Evolutionary conservation across 129 eudicot genomes (phyloP).

Genomic region (Artemisia argyi): DNA sequence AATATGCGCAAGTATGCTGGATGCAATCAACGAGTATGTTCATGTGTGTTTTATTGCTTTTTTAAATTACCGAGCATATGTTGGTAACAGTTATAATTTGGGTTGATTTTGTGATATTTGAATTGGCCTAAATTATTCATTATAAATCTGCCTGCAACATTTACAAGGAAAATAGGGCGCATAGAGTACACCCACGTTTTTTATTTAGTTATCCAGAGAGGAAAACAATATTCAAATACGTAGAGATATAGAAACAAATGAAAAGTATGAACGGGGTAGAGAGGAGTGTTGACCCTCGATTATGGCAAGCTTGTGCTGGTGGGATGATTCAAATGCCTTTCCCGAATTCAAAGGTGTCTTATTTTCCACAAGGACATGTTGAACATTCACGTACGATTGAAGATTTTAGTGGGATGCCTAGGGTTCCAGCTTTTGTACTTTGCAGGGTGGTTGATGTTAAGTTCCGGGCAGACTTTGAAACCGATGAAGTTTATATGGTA

Average conservation of each 20-base stretch:
- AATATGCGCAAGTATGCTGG: too few species aligned
- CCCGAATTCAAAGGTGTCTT: constrained; percentile 54
- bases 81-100: too few species aligned
- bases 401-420: constrained; percentile 53
- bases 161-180: constrained; percentile 18
- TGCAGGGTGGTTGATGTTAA: too few species aligned
- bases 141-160: constrained; percentile 25
- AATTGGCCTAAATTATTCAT: constrained; percentile 9
- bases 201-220: background rate
- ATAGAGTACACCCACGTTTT: constrained; percentile 1
- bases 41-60: too few species aligned
- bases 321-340: constrained; percentile 69
- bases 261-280: constrained; percentile 44
- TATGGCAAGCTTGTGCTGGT: constrained; percentile 87
- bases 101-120: background rate
- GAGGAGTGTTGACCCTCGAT: constrained; percentile 51
- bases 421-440: too few species aligned
- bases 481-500: constrained; percentile 71
- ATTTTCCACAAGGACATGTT: constrained; percentile 78
- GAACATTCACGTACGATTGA: constrained; percentile 59
- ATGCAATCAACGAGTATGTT: too few species aligned
- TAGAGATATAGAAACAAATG: background rate
- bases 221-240: background rate
- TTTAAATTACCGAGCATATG: too few species aligned
- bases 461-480: too few species aligned